Evolutionary conservation across 2,329 filamentous ascomycete genomes (phyloP).

Genomic region (Clonostachys sp.): DNA sequence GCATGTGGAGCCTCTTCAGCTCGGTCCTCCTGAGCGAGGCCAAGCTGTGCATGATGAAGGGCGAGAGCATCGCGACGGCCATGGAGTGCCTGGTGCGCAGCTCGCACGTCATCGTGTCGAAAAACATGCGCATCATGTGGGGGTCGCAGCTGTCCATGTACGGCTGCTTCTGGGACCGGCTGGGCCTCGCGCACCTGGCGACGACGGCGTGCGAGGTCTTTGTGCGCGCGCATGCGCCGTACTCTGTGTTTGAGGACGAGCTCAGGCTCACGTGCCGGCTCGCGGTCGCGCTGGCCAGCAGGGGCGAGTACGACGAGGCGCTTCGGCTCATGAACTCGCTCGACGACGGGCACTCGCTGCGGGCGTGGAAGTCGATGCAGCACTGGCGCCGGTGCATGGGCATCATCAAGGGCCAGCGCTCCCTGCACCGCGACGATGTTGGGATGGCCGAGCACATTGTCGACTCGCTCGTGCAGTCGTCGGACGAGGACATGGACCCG

Average conservation of each 20-base stretch:
- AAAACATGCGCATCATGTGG: slow-evolving; percentile 67
- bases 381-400: slow-evolving; percentile 65
- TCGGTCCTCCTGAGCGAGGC: slow-evolving; percentile 83
- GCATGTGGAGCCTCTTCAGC: slow-evolving; percentile 81
- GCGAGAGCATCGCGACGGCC: slow-evolving; percentile 57
- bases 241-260: slow-evolving; percentile 66
- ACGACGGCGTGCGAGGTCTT: slow-evolving; percentile 67
- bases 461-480: slow-evolving; percentile 47
- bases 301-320: slow-evolving; percentile 68
- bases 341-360: slow-evolving; percentile 55
- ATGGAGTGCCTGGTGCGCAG: slow-evolving; percentile 79
- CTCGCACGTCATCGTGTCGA: slow-evolving; percentile 75
- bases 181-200: slow-evolving; percentile 58
- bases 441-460: slow-evolving; percentile 45
- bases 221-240: slow-evolving; percentile 61
- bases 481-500: slow-evolving; percentile 43
- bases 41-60: slow-evolving; percentile 70
- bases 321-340: slow-evolving; percentile 36
- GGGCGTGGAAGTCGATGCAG: slow-evolving; percentile 74
- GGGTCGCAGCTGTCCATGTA: slow-evolving; percentile 70
- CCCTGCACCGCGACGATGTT: slow-evolving; percentile 52
- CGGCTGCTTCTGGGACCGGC: slow-evolving; percentile 69
- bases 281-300: slow-evolving; percentile 54
- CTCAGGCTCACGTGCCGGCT: slow-evolving; percentile 70
- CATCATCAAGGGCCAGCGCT: slow-evolving; percentile 59